phyloP scores from a whole-genome alignment of 2,329 filamentous ascomycete species.

The Ceratocystis cacaofunesta region DNA sequence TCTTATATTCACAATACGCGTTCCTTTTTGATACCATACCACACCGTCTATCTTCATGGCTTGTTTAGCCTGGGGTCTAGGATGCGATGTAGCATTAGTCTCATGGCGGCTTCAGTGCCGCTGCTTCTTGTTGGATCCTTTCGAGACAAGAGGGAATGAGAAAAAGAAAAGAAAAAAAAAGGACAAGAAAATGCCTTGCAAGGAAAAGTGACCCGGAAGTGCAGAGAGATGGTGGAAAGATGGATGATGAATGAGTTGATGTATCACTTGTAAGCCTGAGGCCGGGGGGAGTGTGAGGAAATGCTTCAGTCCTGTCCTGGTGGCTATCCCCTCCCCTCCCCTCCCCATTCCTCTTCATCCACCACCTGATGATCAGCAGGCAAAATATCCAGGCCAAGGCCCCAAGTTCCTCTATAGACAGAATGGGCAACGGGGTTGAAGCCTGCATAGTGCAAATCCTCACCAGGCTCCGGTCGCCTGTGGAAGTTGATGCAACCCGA shows the following conservation, averaged over 20 bases:
- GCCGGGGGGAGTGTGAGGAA: too few relatives aligned
- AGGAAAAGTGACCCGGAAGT: neutral
- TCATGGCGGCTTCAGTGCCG: neutral
- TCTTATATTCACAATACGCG: neutral
- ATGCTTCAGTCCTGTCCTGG: neutral
- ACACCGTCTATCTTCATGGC: neutral
- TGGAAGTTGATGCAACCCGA: neutral
- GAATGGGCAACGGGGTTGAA: neutral
- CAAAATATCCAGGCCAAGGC: neutral
- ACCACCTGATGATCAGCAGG: neutral
- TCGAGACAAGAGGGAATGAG: neutral
- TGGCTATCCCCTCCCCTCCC: neutral
- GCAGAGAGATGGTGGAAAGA: neutral
- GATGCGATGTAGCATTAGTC: neutral
- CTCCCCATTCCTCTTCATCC: neutral
- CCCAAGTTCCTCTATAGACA: neutral
- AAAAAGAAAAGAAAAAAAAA: neutral
- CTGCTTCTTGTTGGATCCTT: neutral
- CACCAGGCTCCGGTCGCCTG: neutral
- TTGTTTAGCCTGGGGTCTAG: neutral
- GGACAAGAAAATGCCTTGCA: neutral
- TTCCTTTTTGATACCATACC: neutral
- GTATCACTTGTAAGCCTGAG: too few relatives aligned
- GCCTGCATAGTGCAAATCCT: neutral
- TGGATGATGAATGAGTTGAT: too few relatives aligned